Evolutionary conservation across 192 early-diverging fungal species (phyloP).

Genomic region (Coemansia brasiliensis): DNA sequence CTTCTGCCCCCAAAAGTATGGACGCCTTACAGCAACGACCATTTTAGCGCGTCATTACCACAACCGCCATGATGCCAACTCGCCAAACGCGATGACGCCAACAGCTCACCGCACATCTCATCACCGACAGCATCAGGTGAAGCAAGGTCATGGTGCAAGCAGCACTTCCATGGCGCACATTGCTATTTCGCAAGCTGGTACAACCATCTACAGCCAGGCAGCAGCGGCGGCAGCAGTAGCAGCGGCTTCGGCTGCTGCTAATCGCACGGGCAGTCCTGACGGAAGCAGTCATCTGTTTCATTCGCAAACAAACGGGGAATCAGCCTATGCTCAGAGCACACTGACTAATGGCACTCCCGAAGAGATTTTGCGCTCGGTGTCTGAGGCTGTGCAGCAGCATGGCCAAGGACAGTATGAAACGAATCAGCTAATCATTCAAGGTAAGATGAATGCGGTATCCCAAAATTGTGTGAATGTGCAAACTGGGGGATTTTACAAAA

Average conservation of each 20-base stretch:
- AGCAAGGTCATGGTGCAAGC: slow-evolving; percentile 1
- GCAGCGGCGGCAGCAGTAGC: slow-evolving; percentile 40
- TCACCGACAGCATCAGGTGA: neutral
- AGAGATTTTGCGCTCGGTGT: slow-evolving; percentile 30
- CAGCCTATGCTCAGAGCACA: slow-evolving; percentile 13
- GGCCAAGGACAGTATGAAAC: slow-evolving; percentile 25
- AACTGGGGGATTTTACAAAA: neutral
- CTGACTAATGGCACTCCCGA: slow-evolving; percentile 28
- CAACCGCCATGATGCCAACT: slow-evolving; percentile 41
- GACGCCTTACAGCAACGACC: slow-evolving; percentile 51
- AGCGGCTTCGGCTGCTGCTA: slow-evolving; percentile 24
- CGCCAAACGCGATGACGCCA: slow-evolving; percentile 17
- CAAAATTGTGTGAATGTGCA: neutral
- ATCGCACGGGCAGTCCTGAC: slow-evolving; percentile 20
- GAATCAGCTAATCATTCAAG: slow-evolving; percentile 44
- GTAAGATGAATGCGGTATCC: slow-evolving; percentile 15
- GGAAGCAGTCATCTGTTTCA: slow-evolving; percentile 27
- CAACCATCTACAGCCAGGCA: slow-evolving; percentile 30
- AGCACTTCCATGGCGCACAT: slow-evolving; percentile 13
- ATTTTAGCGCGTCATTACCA: slow-evolving; percentile 52
- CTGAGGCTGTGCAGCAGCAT: slow-evolving; percentile 26
- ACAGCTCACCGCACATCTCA: slow-evolving; percentile 18
- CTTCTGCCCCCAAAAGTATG: slow-evolving; percentile 50
- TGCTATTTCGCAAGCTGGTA: slow-evolving; percentile 26
- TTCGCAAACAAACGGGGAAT: slow-evolving; percentile 26